These are phyloP conservation scores for Scenedesmus sp. DNA, from an alignment of 163 green algal species.

Conservation along the genomic window DNA sequence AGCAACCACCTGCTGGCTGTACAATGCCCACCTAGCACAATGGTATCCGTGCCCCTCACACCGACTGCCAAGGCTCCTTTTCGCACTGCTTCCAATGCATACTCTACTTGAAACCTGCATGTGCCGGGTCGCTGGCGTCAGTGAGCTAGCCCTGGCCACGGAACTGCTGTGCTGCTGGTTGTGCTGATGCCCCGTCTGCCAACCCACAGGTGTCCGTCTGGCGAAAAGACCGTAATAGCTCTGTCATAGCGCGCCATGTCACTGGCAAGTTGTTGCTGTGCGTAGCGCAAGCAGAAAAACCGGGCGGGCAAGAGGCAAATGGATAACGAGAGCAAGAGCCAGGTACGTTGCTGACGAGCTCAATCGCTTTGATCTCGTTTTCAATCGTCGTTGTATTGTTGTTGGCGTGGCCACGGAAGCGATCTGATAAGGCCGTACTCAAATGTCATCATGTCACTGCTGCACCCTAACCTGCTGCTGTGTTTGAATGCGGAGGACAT, in stretches of 20 bases:
- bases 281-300: neutral
- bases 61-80: constrained; percentile 97
- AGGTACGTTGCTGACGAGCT: neutral
- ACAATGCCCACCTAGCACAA: constrained; percentile 89
- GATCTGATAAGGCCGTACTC: neutral
- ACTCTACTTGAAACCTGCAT: constrained; percentile 97
- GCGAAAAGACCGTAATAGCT: constrained; percentile 98
- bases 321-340: constrained; percentile 6
- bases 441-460: constrained; percentile 5
- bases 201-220: constrained; percentile 97
- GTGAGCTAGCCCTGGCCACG: neutral
- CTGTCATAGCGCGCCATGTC: constrained; percentile 87
- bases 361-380: neutral
- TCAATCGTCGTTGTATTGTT: neutral
- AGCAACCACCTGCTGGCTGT: constrained; percentile 36
- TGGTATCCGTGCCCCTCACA: constrained; percentile 90
- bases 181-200: neutral
- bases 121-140: neutral
- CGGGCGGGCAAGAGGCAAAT: neutral
- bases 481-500: neutral
- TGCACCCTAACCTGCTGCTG: constrained; percentile 13
- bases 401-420: neutral
- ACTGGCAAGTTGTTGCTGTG: neutral
- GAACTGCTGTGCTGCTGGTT: neutral
- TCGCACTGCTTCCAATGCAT: constrained; percentile 97